Evolutionary conservation across 768 basidiomycete species (phyloP), one percentile per base, ranked within the genome.

Genomic region (Suillus hirtellus): DNA sequence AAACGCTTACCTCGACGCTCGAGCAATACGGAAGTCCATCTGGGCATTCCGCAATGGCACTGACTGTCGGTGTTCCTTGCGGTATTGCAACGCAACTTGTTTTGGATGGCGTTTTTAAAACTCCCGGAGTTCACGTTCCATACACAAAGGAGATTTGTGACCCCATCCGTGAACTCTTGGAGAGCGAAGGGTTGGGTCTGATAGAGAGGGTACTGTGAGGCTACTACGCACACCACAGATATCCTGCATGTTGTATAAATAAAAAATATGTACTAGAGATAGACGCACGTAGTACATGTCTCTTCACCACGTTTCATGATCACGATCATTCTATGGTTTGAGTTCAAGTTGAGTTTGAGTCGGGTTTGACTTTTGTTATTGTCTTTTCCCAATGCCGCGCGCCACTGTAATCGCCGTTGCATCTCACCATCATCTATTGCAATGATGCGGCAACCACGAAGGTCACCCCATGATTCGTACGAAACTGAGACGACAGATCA

Each of bases 31-130:
- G 96, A 43, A 85, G 83, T 60, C 87, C 90, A 59, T 72, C 76
- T 66, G 94, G 93, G 1, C 83, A 90, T 70, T 93, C 92, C 21
- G 93, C 95, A 10, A 97, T 99, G 96, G 95, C 95, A 60, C 77
- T 84, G 38, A 89, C 90, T 31, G 96, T 99, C 56, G 96, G 96
- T 64, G 74, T 98, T 14, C 96, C 96, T 1, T 96, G 94, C 71
- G 96, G 96, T 66, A 91, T 98, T 70, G 96, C 97, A 2, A 86
- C 89, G 0, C 95, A 98, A 80, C 82, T 95, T 65, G 86, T 99
- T 31, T 81, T 99, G 54, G 95, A 98, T 69, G 95, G 95, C 66
- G 84, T 87, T 52, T 78, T 98, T 71, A 85, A 77, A 66, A 85
- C 81, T 43, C 86, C 90, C 15, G 96, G 96, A 70, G 84, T 99